Evolutionary conservation across 2,329 filamentous ascomycete genomes (phyloP), one percentile per base, ranked within the genome.

Genomic region (Talaromyces amestolkiae): DNA sequence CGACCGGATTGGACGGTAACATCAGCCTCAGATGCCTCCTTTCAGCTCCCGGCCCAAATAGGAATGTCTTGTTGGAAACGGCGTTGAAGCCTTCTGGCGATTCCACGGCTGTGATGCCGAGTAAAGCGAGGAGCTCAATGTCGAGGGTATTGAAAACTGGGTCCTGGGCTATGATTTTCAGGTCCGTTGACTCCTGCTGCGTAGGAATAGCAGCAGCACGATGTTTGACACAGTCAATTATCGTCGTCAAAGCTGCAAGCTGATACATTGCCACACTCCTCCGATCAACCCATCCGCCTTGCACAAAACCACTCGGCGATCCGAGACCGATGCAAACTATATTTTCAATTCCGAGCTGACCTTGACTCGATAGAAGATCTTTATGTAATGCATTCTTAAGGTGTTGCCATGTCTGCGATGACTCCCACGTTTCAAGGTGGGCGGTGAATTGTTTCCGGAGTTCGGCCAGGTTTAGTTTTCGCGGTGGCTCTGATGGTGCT

Each of bases 1-100:
- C 70, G 0, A 77, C 81, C 0, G 88, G 88, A 0, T 75, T 68
- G 0, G 74, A 71, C 1, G 77, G 70, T 1, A 91, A 75, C 0
- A 86, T 80, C 6, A 79, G 73, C 24, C 83, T 77, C 59, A 91
- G 47, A 84, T 81, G 43, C 76, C 79, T 24, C 77, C 65, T 88
- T 65, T 81, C 79, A 1, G 78, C 80, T 60, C 90, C 88, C 0
- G 90, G 81, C 1, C 86, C 88, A 68, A 85, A 91, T 2, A 89
- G 78, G 1, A 91, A 72, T 0, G 85, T 83, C 0, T 76, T 70
- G 0, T 72, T 58, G 17, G 82, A 79, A 10, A 91, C 79, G 6
- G 81, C 69, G 0, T 80, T 73, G 69, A 86, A 88, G 0, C 82
- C 88, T 0, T 64, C 71, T 0, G 89, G 89, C 1, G 84, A 78